Evolutionary conservation across 2,329 filamentous ascomycete genomes (phyloP), one percentile per base, ranked within the genome.

Genomic region (Colletotrichum siamense): DNA sequence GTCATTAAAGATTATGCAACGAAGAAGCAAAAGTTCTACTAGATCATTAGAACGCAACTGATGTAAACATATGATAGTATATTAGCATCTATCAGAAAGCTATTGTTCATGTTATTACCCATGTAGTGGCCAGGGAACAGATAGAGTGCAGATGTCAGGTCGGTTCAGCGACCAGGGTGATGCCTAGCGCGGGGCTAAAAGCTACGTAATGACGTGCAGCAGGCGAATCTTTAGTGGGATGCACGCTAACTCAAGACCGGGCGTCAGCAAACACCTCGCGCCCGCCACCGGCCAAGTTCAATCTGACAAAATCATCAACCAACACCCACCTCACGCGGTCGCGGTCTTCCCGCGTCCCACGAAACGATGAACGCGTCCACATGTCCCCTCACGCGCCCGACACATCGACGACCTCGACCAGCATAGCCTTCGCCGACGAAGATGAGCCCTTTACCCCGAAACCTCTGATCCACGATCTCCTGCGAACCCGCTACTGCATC

Each of bases 401-500:
- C 24, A 67, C 24, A 10, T 62, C 65, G 49, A 61, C 71, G 39
- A 70, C 24, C 28, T 36, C 30, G 28, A 32, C 61, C 24, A 55
- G 66, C 52, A 30, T 77, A 75, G 79, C 80, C 66, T 79, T 81
- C 55, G 77, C 75, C 61, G 79, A 82, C 74, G 77, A 78, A 7
- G 55, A 69, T 16, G 67, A 75, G 16, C 81, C 81, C 7, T 78
- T 82, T 76, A 75, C 80, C 30, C 82, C 83, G 12, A 81, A 80
- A 36, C 88, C 87, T 6, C 82, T 89, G 55, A 88, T 91, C 72
- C 80, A 80, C 24, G 87, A 90, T 72, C 86, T 91, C 28, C 79
- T 91, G 6, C 84, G 87, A 61, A 90, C 89, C 26, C 84, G 84
- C 24, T 87, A 86, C 79, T 90, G 88, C 80, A 77, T 86, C 4